Base-by-base conservation (phyloP, 441 rosid genomes). In the Erodium texanum region DNA sequence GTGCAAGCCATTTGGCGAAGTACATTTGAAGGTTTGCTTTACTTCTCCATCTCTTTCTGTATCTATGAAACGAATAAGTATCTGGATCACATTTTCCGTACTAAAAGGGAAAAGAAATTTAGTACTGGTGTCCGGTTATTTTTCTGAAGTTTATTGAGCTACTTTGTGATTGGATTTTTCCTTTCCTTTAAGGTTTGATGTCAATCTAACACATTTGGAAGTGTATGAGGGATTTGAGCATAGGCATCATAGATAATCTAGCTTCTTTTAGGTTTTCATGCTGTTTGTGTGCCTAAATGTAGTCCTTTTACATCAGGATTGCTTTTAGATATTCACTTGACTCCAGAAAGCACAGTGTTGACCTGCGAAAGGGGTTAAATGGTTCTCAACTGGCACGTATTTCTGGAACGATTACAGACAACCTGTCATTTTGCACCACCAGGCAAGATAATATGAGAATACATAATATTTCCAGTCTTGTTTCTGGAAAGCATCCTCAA, bases 1-100 rank as follows among this genome's bases (percentile, higher is more conserved):
- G 59, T 87, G 87, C 34, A 82, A 88, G 71, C 96, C 97, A 5
- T 80, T 86, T 16, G 99, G 97, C 16, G 94, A 91, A 84, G 77
- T 89, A 73, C 97, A 94, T 70, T 92, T 91, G 71, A 94, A 94
- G 97, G 97, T 93, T 61, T 50, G 58, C 20, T 50, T 50, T 16
- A 3, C 19, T 7, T n/a, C 58, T 50, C 14, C 45, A 1, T 38
- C 22, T 16, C 8, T 50, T 16, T 50, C 1, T 50, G 1, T 16
- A 4, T 50, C 10, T 48, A 15, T 10, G 10, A 10, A 2, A 7
- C 14, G 45, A 38, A 29, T 29, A 29, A 0, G 34, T 29, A 29
- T 29, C 34, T 29, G 34, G 34, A 29, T 7, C 34, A 7, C 34
- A 29, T 29, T 29, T 29, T 5, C 6, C 34, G 1, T 29, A 29